Conservation (phyloP, 108 stramenopile species). For the Conticribra weissflogii region DNA sequence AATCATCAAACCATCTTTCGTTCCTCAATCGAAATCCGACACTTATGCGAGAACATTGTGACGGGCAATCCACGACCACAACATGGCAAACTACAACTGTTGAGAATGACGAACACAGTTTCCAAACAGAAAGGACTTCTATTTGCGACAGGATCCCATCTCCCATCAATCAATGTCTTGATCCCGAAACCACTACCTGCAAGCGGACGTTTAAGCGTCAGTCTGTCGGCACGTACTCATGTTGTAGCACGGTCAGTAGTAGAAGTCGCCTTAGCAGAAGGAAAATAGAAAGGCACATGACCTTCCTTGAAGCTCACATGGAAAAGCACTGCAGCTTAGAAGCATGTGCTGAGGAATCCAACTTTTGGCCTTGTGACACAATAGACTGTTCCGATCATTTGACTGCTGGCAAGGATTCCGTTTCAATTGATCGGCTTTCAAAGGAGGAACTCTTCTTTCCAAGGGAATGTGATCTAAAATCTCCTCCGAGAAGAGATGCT, state of each 20-base stretch:
- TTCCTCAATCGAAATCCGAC: not conserved
- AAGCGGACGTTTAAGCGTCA: no score
- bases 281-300: constrained; percentile 18
- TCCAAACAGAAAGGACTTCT: no score
- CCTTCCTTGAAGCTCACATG: constrained; percentile 23
- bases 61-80: not conserved
- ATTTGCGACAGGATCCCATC: not conserved
- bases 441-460: constrained; percentile 21
- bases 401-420: not conserved
- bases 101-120: no score
- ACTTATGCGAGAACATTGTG: not conserved
- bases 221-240: not conserved
- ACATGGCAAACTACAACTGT: not conserved
- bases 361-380: not conserved
- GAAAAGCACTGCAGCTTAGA: no score
- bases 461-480: constrained; percentile 16
- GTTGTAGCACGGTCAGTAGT: not conserved
- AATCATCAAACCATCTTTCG: not conserved
- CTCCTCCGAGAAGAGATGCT: constrained; percentile 2
- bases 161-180: not conserved
- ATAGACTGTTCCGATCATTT: not conserved
- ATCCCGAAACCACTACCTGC: not conserved
- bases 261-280: constrained; percentile 12
- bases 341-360: no score
- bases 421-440: not conserved